phyloP scores from a whole-genome alignment of 371 early-diverging fungal species.

The Apophysomyces ossiformis region DNA sequence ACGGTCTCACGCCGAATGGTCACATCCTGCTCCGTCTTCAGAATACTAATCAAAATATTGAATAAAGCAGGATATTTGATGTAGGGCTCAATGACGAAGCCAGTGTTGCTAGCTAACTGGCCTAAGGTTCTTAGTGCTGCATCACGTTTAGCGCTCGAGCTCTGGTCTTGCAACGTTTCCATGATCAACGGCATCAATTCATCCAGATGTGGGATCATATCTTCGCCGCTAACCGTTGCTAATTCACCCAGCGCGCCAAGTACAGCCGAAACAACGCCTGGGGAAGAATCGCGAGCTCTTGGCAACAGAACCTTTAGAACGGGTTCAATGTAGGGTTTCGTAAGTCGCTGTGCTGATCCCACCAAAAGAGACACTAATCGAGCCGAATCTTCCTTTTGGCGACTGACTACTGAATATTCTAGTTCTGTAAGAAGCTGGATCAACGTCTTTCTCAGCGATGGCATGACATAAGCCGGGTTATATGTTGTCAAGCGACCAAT shows the following conservation, averaged over 20 bases:
- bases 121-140: conserved; percentile 89
- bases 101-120: conserved; percentile 84
- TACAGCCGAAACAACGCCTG: conserved; percentile 84
- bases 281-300: conserved; percentile 80
- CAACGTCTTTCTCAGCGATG: conserved; percentile 85
- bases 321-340: conserved; percentile 92
- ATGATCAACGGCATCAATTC: conserved; percentile 87
- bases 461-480: conserved; percentile 95
- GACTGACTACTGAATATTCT: conserved; percentile 84
- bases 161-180: conserved; percentile 91
- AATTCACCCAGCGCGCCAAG: conserved; percentile 90
- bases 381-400: conserved; percentile 92
- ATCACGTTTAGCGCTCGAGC: conserved; percentile 82
- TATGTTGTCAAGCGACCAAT: conserved; percentile 87
- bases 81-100: conserved; percentile 93
- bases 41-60: conserved; percentile 76
- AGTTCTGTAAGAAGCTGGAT: conserved; percentile 92
- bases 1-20: conserved; percentile 84
- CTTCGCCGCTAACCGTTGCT: conserved; percentile 86
- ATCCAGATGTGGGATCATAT: conserved; percentile 81
- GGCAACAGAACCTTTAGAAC: conserved; percentile 86
- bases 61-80: conserved; percentile 87
- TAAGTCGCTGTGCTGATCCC: conserved; percentile 77
- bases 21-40: conserved; percentile 81
- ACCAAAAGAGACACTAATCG: conserved; percentile 79